phyloP scores from a whole-genome alignment of 31 red algal species.

The Odonthalia washingtoniensis region DNA sequence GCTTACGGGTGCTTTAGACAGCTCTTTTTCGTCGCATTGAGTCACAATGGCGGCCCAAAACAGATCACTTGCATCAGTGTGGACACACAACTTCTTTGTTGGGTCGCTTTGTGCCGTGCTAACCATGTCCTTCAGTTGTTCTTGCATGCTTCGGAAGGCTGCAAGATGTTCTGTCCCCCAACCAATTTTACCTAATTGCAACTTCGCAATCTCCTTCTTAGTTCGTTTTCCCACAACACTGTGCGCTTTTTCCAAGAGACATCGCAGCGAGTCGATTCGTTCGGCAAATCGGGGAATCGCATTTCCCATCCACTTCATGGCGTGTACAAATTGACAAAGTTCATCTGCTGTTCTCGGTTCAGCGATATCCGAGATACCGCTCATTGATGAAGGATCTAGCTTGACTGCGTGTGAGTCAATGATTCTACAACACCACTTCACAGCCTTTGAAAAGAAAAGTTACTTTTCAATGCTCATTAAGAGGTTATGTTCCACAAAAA shows the following conservation, averaged over 20 bases:
- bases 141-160: not conserved
- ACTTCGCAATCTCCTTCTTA: not conserved
- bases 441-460: not conserved
- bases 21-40: not conserved
- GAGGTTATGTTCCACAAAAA: not conserved
- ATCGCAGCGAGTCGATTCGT: not conserved
- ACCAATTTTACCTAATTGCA: not conserved
- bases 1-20: not conserved
- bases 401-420: not conserved
- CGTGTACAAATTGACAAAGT: conserved; percentile 24
- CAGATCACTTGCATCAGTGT: not conserved
- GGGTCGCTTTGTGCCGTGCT: not conserved
- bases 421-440: conserved; percentile 1
- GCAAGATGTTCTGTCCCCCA: not conserved
- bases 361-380: not conserved
- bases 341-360: conserved; percentile 12
- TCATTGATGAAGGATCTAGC: not conserved
- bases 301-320: conserved; percentile 15
- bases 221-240: not conserved
- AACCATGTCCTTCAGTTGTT: not conserved
- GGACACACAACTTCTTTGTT: conserved; percentile 12
- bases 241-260: not conserved
- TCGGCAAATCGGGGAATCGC: conserved; percentile 10
- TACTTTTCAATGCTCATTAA: not conserved
- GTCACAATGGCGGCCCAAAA: conserved; percentile 26